Evolutionary conservation across 257 asterid species (phyloP), one percentile per base, ranked within the genome.

Genomic region (Eucommia ulmoides): DNA sequence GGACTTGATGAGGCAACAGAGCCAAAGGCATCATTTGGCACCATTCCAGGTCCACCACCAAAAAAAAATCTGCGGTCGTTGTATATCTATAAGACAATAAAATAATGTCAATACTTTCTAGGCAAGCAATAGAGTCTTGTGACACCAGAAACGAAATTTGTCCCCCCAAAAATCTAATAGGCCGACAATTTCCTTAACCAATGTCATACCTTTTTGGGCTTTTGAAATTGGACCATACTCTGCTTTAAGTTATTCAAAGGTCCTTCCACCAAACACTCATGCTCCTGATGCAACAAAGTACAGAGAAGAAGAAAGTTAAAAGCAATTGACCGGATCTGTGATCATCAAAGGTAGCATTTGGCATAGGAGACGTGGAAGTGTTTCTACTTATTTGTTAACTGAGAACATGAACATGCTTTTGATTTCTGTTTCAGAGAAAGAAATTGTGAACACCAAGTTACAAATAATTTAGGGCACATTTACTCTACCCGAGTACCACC

Each of bases 171-270:
- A n/a, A n/a, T n/a, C n/a, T n/a, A n/a, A n/a, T 6, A 18, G 44
- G 44, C 3, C n/a, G 44, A 35, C 11, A 63, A 24, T 53, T n/a
- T n/a, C 2, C 23, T 1, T 16, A 19, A 1, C 7, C 48, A 48
- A 22, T 23, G 8, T 9, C 24, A 19, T 49, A 88, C 99, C 96
- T 91, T 91, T 72, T 77, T 86, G 45, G 99, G 99, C 68, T 91
- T 91, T 73, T 91, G 99, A 73, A 86, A 91, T 58, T 91, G 99
- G 68, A 91, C 99, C 99, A 91, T 91, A 62, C 99, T 91, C 71
- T 91, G 99, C 82, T 86, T 91, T 47, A 91, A 69, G 74, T 91
- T 91, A 72, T 81, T 91, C 56, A 91, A 73, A 57, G 97, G 97
- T 50, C 99, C 99, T 81, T 91, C 99, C 44, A 91, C 99, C 79